Conservation (phyloP, 805 yeast genomes). For the Candida silvatica region DNA sequence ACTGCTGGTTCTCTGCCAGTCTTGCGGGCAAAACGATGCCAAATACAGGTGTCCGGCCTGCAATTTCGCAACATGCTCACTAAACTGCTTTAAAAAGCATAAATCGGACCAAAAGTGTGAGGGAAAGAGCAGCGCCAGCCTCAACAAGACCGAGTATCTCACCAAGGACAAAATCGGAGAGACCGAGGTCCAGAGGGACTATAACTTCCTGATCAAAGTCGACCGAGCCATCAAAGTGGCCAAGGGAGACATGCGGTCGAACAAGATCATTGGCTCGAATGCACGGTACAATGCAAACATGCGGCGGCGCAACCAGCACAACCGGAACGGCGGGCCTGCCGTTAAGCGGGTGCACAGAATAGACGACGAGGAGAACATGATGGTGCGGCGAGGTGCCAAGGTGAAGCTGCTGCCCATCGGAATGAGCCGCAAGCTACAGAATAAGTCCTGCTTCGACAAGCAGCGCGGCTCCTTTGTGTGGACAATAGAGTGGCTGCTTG, state of each 20-base stretch:
- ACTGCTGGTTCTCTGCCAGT: too few relatives aligned
- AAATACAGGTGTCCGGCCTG: conserved; percentile 85
- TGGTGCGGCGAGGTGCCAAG: conserved; percentile 55
- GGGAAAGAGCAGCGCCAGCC: conserved; percentile 45
- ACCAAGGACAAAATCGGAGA: conserved; percentile 36
- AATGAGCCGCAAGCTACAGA: conserved; percentile 57
- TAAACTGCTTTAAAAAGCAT: conserved; percentile 65
- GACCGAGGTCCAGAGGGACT: conserved; percentile 68
- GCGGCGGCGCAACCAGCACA: conserved; percentile 51
- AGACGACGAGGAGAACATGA: conserved; percentile 12
- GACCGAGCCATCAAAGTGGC: conserved; percentile 55
- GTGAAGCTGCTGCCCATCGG: conserved; percentile 60
- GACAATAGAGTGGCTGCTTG: conserved; percentile 70
- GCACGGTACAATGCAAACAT: conserved; percentile 30
- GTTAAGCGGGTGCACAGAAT: conserved; percentile 34
- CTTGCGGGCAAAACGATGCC: conserved; percentile 30
- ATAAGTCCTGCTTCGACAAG: conserved; percentile 66
- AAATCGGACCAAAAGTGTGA: conserved; percentile 54
- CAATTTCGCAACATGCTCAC: conserved; percentile 52
- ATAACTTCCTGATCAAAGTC: conserved; percentile 58
- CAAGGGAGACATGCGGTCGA: conserved; percentile 43
- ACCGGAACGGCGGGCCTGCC: conserved; percentile 35
- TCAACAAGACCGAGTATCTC: conserved; percentile 42
- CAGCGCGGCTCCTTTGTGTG: conserved; percentile 54
- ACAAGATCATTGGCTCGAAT: conserved; percentile 27